Conservation (phyloP, 331 rosid genomes). For the Prunus yedoensis region DNA sequence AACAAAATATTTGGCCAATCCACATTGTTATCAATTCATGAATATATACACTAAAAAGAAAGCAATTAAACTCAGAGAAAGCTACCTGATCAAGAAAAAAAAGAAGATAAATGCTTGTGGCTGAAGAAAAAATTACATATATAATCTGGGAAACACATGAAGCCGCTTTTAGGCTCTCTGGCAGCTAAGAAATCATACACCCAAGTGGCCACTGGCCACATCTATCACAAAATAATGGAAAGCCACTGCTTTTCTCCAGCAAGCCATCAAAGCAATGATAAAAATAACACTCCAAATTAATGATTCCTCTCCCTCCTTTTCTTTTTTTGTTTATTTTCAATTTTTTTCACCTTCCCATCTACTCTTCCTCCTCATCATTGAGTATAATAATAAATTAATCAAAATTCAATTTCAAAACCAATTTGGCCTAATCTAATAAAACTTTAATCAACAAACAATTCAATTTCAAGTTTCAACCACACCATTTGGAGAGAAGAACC, state of each 20-base stretch:
- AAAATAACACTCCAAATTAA: conserved; percentile 30
- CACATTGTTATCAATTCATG: too few relatives aligned
- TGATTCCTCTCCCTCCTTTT: conserved; percentile 14
- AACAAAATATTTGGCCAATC: too few relatives aligned
- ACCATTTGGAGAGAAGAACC: conserved; percentile 70
- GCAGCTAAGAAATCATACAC: conserved; percentile 27
- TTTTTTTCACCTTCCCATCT: conserved; percentile 5
- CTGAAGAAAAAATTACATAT: conserved; percentile 33
- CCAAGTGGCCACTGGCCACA: conserved; percentile 16
- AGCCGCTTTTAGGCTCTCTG: not conserved
- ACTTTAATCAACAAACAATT: conserved; percentile 15
- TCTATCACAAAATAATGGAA: conserved; percentile 20
- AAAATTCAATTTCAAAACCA: conserved; percentile 36
- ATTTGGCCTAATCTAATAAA: conserved; percentile 48
- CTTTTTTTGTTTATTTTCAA: not conserved
- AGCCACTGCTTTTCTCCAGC: conserved; percentile 30
- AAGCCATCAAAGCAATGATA: conserved; percentile 23
- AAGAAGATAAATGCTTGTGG: conserved; percentile 23
- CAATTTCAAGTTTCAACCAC: conserved; percentile 46
- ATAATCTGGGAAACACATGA: conserved; percentile 21
- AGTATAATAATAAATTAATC: conserved; percentile 40
- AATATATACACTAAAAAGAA: not conserved
- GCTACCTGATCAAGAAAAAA: not conserved
- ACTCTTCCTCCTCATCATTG: conserved; percentile 19
- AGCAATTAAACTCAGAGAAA: not conserved